These are phyloP conservation scores for Tuber brumale DNA, from an alignment of 495 filamentous ascomycete species.

Conservation along the genomic window DNA sequence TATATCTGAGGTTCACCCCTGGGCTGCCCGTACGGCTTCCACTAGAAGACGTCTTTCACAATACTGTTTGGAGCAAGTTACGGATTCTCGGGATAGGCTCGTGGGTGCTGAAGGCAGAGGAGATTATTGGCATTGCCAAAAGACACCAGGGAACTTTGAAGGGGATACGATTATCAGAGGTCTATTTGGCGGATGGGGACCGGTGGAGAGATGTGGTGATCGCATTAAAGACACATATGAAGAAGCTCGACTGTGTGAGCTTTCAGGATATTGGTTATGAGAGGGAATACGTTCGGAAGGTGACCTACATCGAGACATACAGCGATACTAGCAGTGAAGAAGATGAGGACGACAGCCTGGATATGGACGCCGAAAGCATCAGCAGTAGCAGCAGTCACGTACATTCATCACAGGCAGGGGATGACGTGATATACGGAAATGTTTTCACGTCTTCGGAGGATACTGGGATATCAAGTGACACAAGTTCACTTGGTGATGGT, in stretches of 20 bases:
- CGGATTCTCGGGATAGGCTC: slow-evolving; percentile 39
- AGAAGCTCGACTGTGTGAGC: slow-evolving; percentile 37
- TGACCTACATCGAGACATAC: slow-evolving; percentile 38
- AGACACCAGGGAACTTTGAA: slow-evolving; percentile 37
- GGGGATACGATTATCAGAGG: slow-evolving; percentile 36
- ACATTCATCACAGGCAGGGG: slow-evolving; percentile 32
- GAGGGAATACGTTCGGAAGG: slow-evolving; percentile 33
- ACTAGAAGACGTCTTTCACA: slow-evolving; percentile 39
- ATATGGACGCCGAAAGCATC: slow-evolving; percentile 28
- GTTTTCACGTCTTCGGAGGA: slow-evolving; percentile 37
- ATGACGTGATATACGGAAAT: slow-evolving; percentile 41
- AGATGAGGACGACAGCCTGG: slow-evolving; percentile 30
- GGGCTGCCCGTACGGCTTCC: slow-evolving; percentile 40
- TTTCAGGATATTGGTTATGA: slow-evolving; percentile 39
- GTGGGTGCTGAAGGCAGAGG: slow-evolving; percentile 37
- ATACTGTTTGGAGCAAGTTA: slow-evolving; percentile 36
- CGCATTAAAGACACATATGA: slow-evolving; percentile 30
- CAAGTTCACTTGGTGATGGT: slow-evolving; percentile 28
- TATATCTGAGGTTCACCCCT: slow-evolving; percentile 40
- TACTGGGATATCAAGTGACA: slow-evolving; percentile 34
- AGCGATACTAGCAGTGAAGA: slow-evolving; percentile 40
- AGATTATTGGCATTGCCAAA: slow-evolving; percentile 35
- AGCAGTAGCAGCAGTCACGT: slow-evolving; percentile 22
- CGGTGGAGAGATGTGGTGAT: slow-evolving; percentile 37
- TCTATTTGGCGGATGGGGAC: slow-evolving; percentile 38